Base-by-base conservation (phyloP, 305 asterid species). In the Salvia sclarea region DNA sequence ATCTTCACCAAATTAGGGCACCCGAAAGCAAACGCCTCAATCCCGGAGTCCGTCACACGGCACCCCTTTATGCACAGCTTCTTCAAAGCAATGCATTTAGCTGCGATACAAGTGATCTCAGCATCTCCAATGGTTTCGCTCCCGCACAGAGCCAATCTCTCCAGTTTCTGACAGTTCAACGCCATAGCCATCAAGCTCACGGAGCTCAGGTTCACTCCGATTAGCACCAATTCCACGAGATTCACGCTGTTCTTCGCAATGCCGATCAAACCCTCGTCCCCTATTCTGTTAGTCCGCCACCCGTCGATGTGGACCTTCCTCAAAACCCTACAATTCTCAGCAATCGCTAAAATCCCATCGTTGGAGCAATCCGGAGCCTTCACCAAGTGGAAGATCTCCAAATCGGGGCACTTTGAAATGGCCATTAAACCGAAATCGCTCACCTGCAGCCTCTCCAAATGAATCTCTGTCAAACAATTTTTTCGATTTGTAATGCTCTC, bases 271-370 rank as follows among this genome's bases (percentile, higher is more conserved):
- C 86, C 90, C 69, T 77, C 84, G 37, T 86, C 88, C 0, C 90
- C 93, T 22, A 86, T 86, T 66, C 86, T 70, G 48, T 86, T 86
- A 3, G 88, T 84, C 76, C 85, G 82, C 90, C 93, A 86, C 24
- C 88, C 93, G 62, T 86, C 90, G 8, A 86, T 84, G 20, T 86
- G 90, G 13, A 86, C 76, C 81, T 84, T 86, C 74, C 93, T 86
- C 74, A 86, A 67, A 55, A 79, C 81, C 88, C 64, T 82, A 38
- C 93, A 86, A 17, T 79, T 79, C 72, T 73, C 84, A n/a, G 90
- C 88, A 64, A 86, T 79, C 3, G 85, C 81, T 0, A 10, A 38
- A 38, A 38, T 38, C 44, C 44, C 44, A 3, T 9, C 4, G n/a
- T 38, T 38, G 44, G 44, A 38, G 44, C n/a, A 38, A 38, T 38